Conservation (phyloP, 345 rosid genomes). For the Ceriops decandra region DNA sequence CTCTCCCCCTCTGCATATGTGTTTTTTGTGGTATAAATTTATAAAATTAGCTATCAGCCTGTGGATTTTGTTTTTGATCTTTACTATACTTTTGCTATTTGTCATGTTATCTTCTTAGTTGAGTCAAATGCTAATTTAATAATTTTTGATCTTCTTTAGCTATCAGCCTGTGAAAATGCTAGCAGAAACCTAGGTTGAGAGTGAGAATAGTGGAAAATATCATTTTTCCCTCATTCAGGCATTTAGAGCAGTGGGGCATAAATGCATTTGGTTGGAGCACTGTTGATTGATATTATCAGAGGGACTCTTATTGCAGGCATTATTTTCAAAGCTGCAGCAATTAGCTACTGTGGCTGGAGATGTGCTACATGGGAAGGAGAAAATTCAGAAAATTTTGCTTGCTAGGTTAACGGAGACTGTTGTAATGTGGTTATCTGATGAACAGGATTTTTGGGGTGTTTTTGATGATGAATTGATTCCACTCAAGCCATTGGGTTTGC, state of each 20-base stretch:
- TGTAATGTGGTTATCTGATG: conserved; percentile 89
- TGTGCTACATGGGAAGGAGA: conserved; percentile 83
- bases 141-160: neutral
- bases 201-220: neutral
- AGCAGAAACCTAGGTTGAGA: neutral
- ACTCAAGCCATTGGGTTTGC: conserved; percentile 75
- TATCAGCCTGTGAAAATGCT: neutral
- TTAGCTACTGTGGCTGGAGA: conserved; percentile 92
- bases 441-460: conserved; percentile 91
- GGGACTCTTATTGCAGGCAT: conserved; percentile 53
- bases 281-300: conserved; percentile 1
- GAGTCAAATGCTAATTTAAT: neutral
- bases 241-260: neutral
- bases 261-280: neutral
- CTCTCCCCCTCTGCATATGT: too few species aligned
- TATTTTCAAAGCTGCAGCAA: conserved; percentile 93
- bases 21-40: too few species aligned
- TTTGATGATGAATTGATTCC: conserved; percentile 77
- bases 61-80: neutral
- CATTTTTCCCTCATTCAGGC: conserved; percentile 1
- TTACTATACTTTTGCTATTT: neutral
- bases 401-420: conserved; percentile 97
- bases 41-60: neutral
- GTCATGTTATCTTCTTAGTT: neutral
- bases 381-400: conserved; percentile 81